Evolutionary conservation across 2,329 filamentous ascomycete genomes (phyloP), one percentile per base, ranked within the genome.

Genomic region (Bipolaris oryzae): DNA sequence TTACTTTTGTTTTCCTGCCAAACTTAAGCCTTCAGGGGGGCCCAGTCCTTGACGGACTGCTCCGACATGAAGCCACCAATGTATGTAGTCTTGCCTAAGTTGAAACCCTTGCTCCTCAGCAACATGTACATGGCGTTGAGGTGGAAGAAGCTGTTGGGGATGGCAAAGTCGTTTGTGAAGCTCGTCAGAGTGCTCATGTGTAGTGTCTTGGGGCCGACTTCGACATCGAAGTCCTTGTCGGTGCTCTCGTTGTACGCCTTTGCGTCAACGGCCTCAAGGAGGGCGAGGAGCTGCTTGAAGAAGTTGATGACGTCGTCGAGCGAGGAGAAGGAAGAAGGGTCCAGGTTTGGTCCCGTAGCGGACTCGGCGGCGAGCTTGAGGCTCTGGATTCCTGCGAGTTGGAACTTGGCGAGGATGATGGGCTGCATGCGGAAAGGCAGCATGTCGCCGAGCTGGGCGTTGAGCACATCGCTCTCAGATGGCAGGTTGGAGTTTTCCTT

Each of bases 121-220:
- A 66, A 35, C 66, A 66, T 67, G 44, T 69, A 69, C 55, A 69
- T 64, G 13, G 63, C 51, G 43, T 67, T 69, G 28, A 68, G 56
- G 44, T 69, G 64, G 51, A 69, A 69, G 38, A 63, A 69, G 38
- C 58, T 45, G 56, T 69, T 69, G 13, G 66, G 66, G 4, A 69
- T 34, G 5, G 51, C 57, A 31, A 68, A 69, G 28, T 49, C 33
- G 35, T 57, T 51, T n/a, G 56, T 55, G 37, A 58, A 63, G 23
- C 64, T 62, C 10, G 50, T 55, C n/a, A 64, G 28, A 3, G 56
- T 50, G 21, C 53, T 58, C 52, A 68, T 62, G 2, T 58, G 41
- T 28, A 69, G 41, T 2, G 57, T 58, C 41, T 56, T 58, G 47
- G 41, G 50, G 7, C 47, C 51, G 3, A 68, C 3, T 3, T 16